Conservation (phyloP, 805 yeast genomes). For the Hanseniaspora guilliermondii region DNA sequence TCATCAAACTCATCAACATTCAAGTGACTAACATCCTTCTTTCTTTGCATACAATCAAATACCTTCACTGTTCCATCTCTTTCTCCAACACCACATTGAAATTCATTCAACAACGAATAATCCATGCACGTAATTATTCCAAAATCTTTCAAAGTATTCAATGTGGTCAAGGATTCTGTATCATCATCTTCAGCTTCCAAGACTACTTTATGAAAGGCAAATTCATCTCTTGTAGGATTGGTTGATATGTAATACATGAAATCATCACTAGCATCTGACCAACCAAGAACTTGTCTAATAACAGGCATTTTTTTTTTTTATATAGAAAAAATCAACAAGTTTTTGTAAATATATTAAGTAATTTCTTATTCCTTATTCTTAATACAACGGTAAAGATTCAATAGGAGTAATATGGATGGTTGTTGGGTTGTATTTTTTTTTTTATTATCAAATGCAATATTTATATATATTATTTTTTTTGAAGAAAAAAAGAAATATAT, state of each 20-base stretch:
- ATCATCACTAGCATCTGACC: slow-evolving; percentile 22
- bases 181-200: slow-evolving; percentile 33
- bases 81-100: slow-evolving; percentile 63
- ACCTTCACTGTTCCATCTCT: slow-evolving; percentile 53
- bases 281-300: slow-evolving; percentile 15
- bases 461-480: too few relatives aligned
- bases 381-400: too few relatives aligned
- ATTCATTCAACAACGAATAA: slow-evolving; percentile 43
- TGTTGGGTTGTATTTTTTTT: not conserved
- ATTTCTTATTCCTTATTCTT: too few relatives aligned
- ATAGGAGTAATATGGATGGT: too few relatives aligned
- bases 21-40: not conserved
- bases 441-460: too few relatives aligned
- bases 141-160: slow-evolving; percentile 49
- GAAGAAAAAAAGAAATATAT: too few relatives aligned
- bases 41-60: slow-evolving; percentile 39
- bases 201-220: slow-evolving; percentile 49
- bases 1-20: slow-evolving; percentile 9
- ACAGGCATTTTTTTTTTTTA: slow-evolving; percentile 23
- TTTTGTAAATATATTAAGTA: not conserved
- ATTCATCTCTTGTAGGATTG: slow-evolving; percentile 71
- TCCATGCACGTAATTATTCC: slow-evolving; percentile 56
- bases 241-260: slow-evolving; percentile 38
- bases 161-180: slow-evolving; percentile 41
- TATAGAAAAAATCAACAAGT: too few relatives aligned